These are phyloP conservation scores for Pisolithus orientalis DNA, from an alignment of 768 basidiomycete genomes.

Conservation along the genomic window DNA sequence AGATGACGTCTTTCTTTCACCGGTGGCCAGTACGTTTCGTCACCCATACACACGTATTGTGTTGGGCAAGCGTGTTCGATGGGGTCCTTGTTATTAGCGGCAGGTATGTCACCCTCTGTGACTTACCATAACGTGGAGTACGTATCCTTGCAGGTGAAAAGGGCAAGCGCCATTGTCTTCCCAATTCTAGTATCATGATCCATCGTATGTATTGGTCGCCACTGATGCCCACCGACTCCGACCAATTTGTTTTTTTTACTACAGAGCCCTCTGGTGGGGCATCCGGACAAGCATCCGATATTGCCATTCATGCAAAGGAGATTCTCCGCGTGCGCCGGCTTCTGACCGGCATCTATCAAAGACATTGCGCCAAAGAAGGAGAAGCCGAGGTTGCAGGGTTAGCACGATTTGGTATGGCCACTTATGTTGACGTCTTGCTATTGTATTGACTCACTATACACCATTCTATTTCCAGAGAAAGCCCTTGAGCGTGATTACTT, in stretches of 20 bases:
- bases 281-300: constrained; percentile 92
- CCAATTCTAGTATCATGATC: constrained; percentile 96
- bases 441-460: constrained; percentile 7
- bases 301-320: constrained; percentile 96
- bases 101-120: constrained; percentile 38
- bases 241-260: constrained; percentile 5
- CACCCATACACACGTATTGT: constrained; percentile 95
- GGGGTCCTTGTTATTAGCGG: constrained; percentile 90
- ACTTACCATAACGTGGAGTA: constrained; percentile 4
- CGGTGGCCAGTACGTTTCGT: constrained; percentile 70
- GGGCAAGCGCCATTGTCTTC: constrained; percentile 87
- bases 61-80: constrained; percentile 94
- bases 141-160: constrained; percentile 48
- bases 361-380: constrained; percentile 65
- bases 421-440: constrained; percentile 15
- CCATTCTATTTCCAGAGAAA: constrained; percentile 45
- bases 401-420: constrained; percentile 67
- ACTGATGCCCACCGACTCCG: background rate
- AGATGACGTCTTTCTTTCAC: constrained; percentile 14
- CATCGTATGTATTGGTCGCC: constrained; percentile 61
- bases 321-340: constrained; percentile 83
- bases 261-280: constrained; percentile 95
- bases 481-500: constrained; percentile 95
- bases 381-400: constrained; percentile 62
- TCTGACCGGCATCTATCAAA: constrained; percentile 84